A percentile compares a stretch with the other conserved stretches of the same genome.
phyloP scores from a whole-genome alignment of 2,329 filamentous ascomycete genomes.

The Colletotrichum acutatum region DNA sequence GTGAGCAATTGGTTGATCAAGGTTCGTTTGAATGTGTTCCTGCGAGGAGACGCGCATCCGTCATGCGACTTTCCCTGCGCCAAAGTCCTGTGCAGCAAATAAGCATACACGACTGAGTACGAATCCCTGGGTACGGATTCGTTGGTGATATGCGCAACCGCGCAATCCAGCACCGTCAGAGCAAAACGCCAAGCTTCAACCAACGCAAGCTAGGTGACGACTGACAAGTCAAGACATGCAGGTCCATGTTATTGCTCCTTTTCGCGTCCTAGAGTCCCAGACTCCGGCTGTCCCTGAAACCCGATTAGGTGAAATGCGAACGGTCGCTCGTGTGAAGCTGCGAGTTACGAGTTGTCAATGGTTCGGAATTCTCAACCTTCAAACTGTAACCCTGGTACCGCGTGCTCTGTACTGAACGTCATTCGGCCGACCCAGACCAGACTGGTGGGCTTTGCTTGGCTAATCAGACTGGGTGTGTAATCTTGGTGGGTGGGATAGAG shows the following conservation, averaged over 20 bases:
- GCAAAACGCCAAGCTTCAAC: conserved; percentile 17
- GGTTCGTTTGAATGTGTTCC: conserved; percentile 20
- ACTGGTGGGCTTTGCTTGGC: conserved; percentile 12
- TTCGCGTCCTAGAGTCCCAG: neutral
- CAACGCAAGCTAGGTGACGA: conserved; percentile 34
- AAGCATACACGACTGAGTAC: neutral
- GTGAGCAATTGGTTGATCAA: conserved; percentile 28
- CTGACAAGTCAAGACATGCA: conserved; percentile 32
- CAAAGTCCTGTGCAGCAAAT: conserved; percentile 30
- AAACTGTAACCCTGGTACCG: conserved; percentile 13
- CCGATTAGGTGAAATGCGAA: neutral
- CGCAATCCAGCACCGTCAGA: conserved; percentile 31
- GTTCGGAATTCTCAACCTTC: neutral
- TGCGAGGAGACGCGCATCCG: conserved; percentile 11
- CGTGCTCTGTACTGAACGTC: conserved; percentile 13
- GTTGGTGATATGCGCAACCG: conserved; percentile 23
- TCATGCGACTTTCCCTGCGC: conserved; percentile 29
- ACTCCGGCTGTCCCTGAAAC: neutral
- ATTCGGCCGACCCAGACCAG: conserved; percentile 24
- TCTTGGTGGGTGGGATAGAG: conserved; percentile 5
- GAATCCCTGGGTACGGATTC: too few relatives aligned
- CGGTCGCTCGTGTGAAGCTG: neutral
- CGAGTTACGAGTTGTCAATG: neutral
- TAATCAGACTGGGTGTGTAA: conserved; percentile 3
- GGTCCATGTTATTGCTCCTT: conserved; percentile 7